Base-by-base conservation (phyloP, 139 green algal genomes). In the Coccomyxa sp. region DNA sequence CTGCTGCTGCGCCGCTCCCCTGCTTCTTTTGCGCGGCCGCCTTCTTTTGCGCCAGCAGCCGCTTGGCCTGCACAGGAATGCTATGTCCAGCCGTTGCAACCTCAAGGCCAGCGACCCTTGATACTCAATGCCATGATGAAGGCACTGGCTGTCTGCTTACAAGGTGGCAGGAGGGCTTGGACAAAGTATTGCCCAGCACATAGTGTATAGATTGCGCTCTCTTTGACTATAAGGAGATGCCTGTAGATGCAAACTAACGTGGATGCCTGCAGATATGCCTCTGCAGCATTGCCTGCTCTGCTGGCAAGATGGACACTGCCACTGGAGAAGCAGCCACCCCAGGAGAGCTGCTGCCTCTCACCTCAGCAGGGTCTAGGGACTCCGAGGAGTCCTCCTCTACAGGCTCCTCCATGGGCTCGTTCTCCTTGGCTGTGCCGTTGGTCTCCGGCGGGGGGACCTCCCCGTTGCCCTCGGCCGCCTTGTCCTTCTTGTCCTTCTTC, bases 381-480 rank as follows among this genome's bases (percentile, higher is more conserved):
- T 36, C 72, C 18, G 39, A 18, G 36, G 35, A 10, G 37, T 78
- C 44, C n/a, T 77, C 78, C 55, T 68, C 68, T 7, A 36, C 75
- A 33, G 78, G 70, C 27, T 44, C 39, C 27, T 74, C 58, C 18
- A 77, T 84, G 29, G 80, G 80, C 74, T 81, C 82, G 33, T 80
- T 69, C 10, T 18, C 78, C 27, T 55, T 71, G 38, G 84, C 84
- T 9, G 74, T 64, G 8, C 78, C 81, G 6, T 83, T 71, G 8
- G 69, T 68, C 36, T 24, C 72, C 39, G 39, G 76, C 24, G 37
- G 73, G 16, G 80, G 50, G 7, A 39, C 75, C 39, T 31, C n/a
- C n/a, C n/a, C 37, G 71, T 83, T 83, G 31, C 82, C 86, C 70
- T 85, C 89, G 34, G 76, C 81, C 24, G 69, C 64, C 75, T 78